A percentile compares a stretch with the other conserved stretches of the same genome.
Conservation (phyloP, 2,329 filamentous ascomycete species). For the Triangularia setosa region DNA sequence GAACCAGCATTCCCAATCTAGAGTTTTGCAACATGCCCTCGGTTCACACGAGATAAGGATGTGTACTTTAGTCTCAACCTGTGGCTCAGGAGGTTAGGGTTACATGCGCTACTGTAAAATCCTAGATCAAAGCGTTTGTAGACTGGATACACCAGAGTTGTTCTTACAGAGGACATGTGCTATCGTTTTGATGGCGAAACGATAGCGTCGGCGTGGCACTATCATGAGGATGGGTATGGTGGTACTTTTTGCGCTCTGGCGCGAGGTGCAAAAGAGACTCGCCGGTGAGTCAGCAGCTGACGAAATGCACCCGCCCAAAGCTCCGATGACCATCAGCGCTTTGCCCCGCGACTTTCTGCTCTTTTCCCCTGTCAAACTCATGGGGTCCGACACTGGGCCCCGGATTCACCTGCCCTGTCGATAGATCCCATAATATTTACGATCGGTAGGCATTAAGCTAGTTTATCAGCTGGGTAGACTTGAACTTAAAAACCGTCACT, state of each 20-base stretch:
- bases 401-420: not conserved
- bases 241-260: too few relatives aligned
- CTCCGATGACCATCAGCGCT: conserved; percentile 6
- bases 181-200: too few relatives aligned
- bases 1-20: too few relatives aligned
- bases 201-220: not conserved
- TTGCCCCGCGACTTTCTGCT: conserved; percentile 23
- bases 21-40: too few relatives aligned
- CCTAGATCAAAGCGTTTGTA: too few relatives aligned
- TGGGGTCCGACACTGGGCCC: conserved; percentile 26
- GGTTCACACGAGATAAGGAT: too few relatives aligned
- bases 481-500: not conserved
- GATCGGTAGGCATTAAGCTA: not conserved
- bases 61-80: too few relatives aligned
- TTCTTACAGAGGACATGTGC: too few relatives aligned
- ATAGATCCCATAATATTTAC: conserved; percentile 7
- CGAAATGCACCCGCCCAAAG: not conserved
- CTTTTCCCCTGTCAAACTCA: conserved; percentile 12
- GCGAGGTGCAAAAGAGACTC: not conserved
- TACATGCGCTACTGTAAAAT: too few relatives aligned
- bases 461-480: not conserved
- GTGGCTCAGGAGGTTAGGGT: too few relatives aligned
- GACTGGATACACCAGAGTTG: too few relatives aligned
- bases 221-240: not conserved
- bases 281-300: not conserved